These are phyloP conservation scores for Coniochaeta prunicola DNA, from an alignment of 2,329 filamentous ascomycete species.

Conservation along the genomic window DNA sequence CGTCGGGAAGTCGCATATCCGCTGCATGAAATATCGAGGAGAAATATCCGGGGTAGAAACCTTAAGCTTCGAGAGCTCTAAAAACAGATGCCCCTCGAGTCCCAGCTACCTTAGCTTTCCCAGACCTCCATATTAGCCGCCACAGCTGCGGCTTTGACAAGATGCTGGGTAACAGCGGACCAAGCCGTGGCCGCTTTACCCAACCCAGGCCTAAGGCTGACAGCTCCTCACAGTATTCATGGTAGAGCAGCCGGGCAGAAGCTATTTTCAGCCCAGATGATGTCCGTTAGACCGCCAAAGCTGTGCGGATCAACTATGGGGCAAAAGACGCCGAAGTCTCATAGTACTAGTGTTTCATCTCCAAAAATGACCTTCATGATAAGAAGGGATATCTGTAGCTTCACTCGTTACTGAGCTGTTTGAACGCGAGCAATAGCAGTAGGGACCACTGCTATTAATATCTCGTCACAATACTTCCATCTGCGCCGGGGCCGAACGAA, in stretches of 20 bases:
- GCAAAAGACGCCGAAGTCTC: not conserved
- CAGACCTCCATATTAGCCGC: not conserved
- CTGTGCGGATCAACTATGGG: not conserved
- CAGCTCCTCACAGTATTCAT: not conserved
- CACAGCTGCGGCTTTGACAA: not conserved
- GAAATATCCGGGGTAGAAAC: not conserved
- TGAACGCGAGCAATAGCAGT: not conserved
- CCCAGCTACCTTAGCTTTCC: too few relatives aligned
- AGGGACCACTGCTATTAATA: not conserved
- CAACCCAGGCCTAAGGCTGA: not conserved
- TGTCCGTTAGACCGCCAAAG: not conserved
- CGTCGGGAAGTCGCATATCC: not conserved
- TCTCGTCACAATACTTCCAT: not conserved
- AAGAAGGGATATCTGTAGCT: not conserved
- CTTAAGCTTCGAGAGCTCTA: not conserved
- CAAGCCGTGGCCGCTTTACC: not conserved
- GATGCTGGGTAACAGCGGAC: not conserved
- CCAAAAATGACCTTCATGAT: not conserved
- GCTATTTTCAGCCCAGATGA: not conserved
- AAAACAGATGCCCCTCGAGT: not conserved
- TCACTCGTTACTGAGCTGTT: not conserved
- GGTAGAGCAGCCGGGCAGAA: not conserved
- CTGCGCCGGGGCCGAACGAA: not conserved
- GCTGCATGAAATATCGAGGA: not conserved
- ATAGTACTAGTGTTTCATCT: not conserved